Conservation (phyloP, 371 early-diverging fungal species). For the Fennellomyces sp. region DNA sequence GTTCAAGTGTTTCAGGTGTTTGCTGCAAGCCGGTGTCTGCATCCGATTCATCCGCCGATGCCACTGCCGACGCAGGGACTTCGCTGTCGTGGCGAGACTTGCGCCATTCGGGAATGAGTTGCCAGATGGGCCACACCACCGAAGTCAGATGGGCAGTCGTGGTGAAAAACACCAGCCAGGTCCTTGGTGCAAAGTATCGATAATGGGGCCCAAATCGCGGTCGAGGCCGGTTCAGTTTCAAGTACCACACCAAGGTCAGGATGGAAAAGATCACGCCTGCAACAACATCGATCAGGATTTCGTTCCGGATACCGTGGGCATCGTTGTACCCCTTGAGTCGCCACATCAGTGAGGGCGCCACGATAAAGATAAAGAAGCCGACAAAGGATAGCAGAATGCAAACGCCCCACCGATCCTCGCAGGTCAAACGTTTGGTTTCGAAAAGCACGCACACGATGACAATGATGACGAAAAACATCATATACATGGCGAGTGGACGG, state of each 20-base stretch:
- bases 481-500: constrained; percentile 12
- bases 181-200: constrained; percentile 18
- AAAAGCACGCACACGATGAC: constrained; percentile 16
- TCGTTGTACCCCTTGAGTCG: constrained; percentile 23
- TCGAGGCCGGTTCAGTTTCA: too few relatives aligned
- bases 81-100: background rate
- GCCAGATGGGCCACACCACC: constrained; percentile 26
- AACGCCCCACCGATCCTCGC: constrained; percentile 22
- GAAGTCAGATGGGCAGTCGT: constrained; percentile 24
- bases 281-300: constrained; percentile 25
- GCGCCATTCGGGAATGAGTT: background rate
- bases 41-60: background rate
- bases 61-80: background rate
- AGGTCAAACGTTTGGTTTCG: constrained; percentile 15
- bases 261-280: constrained; percentile 29
- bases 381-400: constrained; percentile 11
- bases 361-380: constrained; percentile 22
- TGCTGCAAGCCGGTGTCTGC: background rate
- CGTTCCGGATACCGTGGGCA: constrained; percentile 42
- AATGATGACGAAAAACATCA: constrained; percentile 7
- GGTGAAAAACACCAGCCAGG: constrained; percentile 28
- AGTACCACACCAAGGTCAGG: constrained; percentile 27
- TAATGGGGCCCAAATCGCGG: too few relatives aligned
- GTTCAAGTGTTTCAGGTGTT: constrained; percentile 28
- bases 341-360: constrained; percentile 30